phyloP scores from a whole-genome alignment of 495 filamentous ascomycete species.

The Neurospora sp. region DNA sequence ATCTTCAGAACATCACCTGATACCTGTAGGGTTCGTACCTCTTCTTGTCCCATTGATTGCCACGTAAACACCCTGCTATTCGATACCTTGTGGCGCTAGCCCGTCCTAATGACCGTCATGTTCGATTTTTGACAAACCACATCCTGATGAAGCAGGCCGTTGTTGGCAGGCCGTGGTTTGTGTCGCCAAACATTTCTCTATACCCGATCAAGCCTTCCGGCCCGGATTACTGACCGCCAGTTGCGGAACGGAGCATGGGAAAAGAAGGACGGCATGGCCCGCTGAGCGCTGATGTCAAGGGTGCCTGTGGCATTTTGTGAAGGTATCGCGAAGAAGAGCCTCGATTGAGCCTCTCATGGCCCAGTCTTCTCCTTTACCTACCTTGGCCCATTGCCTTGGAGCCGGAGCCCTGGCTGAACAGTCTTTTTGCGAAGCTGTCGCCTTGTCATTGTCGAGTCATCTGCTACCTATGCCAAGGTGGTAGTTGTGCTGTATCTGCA shows the following conservation, averaged over 20 bases:
- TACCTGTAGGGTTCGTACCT: background rate
- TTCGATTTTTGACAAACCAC: slow-evolving; percentile 15
- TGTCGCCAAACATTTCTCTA: slow-evolving; percentile 1
- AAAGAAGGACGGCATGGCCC: slow-evolving; percentile 3
- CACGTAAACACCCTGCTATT: slow-evolving; percentile 2
- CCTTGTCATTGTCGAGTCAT: background rate
- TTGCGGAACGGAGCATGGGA: background rate
- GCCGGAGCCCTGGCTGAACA: background rate
- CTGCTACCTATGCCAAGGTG: background rate
- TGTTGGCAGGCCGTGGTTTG: slow-evolving; percentile 7
- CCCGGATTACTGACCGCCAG: slow-evolving; percentile 10
- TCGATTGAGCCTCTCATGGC: slow-evolving; percentile 7
- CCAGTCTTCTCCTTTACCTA: slow-evolving; percentile 2
- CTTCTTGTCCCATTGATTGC: slow-evolving; percentile 4
- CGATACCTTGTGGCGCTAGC: slow-evolving; percentile 2
- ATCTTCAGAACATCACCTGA: slow-evolving; percentile 10
- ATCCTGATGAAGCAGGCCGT: slow-evolving; percentile 17
- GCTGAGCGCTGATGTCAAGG: background rate
- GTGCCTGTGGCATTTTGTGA: background rate
- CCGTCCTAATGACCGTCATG: slow-evolving; percentile 14
- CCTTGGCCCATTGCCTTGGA: background rate
- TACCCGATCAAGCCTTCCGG: slow-evolving; percentile 10
- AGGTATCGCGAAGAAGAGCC: slow-evolving; percentile 4
- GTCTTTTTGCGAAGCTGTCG: background rate
- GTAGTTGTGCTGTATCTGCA: background rate